Evolutionary conservation across 1,284 basidiomycete genomes (phyloP), one percentile per base, ranked within the genome.

Genomic region (Marasmius sp.): DNA sequence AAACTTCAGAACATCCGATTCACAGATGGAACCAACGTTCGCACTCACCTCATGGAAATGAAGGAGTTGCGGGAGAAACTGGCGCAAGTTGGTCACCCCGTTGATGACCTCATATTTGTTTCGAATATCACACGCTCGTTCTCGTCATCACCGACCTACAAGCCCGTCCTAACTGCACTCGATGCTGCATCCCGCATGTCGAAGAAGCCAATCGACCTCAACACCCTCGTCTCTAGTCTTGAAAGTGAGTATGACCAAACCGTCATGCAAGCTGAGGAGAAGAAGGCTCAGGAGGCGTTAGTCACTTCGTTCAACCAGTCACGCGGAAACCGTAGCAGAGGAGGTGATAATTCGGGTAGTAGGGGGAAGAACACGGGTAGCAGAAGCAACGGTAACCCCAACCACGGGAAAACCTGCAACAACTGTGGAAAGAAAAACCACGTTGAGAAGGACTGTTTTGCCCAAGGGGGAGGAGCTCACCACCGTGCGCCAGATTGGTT

Each of bases 31-130:
- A n/a, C 22, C 8, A 47, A 60, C 52, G 16, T 60, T 16, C n/a
- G 52, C 16, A 43, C 51, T 41, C 39, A 52, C 16, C 37, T 60
- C 20, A 48, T 41, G 11, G 20, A 54, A 20, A 52, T 60, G 18
- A 52, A 60, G 48, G 27, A 45, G 39, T 48, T 52, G 39, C 39
- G 50, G 22, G 52, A 60, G 27, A 53, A 55, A 20, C 59, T 60
- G 11, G 51, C 59, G 34, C 33, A 49, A 8, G 37, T 60, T 20
- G 59, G 52, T 11, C 34, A 55, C 43, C 18, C 6, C 34, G 11
- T 60, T 10, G 16, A 43, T 20, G 47, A 60, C 5, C 51, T 45
- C 27, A 54, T 53, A 3, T 60, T 49, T 37, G 34, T 56, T 16
- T 49, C 53, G 34, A 56, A 57, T 27, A 61, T 61, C 22, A 37